phyloP scores from a whole-genome alignment of 768 basidiomycete species.

The Rhizopogon vulgaris region DNA sequence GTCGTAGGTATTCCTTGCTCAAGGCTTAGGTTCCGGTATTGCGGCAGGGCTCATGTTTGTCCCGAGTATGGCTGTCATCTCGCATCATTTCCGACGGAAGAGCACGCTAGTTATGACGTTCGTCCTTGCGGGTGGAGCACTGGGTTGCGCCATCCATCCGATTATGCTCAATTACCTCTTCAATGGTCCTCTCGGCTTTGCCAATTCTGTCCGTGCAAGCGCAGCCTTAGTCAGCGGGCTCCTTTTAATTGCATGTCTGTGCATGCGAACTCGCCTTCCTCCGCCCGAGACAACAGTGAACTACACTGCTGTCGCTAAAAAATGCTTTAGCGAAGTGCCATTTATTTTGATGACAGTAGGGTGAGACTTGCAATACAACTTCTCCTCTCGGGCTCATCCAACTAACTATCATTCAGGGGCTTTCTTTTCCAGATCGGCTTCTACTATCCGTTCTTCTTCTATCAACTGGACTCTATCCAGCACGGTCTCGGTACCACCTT shows the following conservation, averaged over 20 bases:
- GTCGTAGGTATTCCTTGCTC: conserved; percentile 40
- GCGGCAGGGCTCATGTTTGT: conserved; percentile 41
- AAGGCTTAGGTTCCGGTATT: conserved; percentile 42
- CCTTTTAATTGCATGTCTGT: conserved; percentile 25
- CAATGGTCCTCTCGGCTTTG: conserved; percentile 25
- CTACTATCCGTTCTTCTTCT: conserved; percentile 49
- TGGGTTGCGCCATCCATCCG: conserved; percentile 18
- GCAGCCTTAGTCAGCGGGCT: conserved; percentile 35
- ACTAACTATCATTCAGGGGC: background rate
- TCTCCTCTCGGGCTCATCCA: background rate
- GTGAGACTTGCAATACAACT: conserved; percentile 6
- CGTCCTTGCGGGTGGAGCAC: conserved; percentile 31
- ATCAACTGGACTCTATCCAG: conserved; percentile 46
- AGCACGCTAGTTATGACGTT: conserved; percentile 40
- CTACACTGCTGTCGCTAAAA: conserved; percentile 12
- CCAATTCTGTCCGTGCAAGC: conserved; percentile 40
- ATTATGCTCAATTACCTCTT: conserved; percentile 26
- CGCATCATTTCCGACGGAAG: conserved; percentile 37
- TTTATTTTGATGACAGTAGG: conserved; percentile 15
- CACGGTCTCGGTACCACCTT: conserved; percentile 39
- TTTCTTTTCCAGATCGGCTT: conserved; percentile 30
- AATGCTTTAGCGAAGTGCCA: conserved; percentile 8
- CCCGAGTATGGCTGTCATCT: conserved; percentile 36
- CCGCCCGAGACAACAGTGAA: conserved; percentile 12
- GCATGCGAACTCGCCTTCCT: conserved; percentile 35